Evolutionary conservation across 306 rosid genomes (phyloP).

Genomic region (Pyrus betulifolia): DNA sequence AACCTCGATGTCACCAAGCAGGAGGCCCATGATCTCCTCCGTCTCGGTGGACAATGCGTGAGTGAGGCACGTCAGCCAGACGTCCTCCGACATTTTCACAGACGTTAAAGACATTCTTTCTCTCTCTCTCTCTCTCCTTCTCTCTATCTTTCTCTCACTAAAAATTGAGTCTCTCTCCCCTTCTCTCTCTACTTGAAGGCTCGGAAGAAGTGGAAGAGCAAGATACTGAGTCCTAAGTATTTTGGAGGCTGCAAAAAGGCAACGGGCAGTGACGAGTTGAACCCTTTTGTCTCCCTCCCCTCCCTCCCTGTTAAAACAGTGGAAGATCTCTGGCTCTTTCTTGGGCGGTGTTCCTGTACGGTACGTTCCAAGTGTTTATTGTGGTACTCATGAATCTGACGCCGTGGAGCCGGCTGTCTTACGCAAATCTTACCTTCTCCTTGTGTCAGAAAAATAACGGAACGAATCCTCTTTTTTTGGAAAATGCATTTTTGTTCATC

Average conservation of each 20-base stretch:
- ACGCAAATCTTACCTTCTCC: too few species aligned
- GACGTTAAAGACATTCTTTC: conserved; percentile 63
- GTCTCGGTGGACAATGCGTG: conserved; percentile 97
- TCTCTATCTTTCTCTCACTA: neutral
- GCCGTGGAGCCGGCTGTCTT: too few species aligned
- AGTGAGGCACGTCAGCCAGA: conserved; percentile 87
- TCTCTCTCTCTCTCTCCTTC: neutral
- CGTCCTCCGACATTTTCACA: conserved; percentile 91
- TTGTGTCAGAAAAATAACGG: too few species aligned
- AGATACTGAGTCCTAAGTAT: neutral
- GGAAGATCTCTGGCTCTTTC: neutral
- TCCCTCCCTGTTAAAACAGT: neutral
- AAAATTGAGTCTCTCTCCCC: neutral
- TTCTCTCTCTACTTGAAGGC: neutral
- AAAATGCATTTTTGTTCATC: too few species aligned
- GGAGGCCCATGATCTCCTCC: conserved; percentile 99
- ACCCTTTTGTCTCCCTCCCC: neutral
- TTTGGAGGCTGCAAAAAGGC: neutral
- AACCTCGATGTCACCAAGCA: conserved; percentile 92
- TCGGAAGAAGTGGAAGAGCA: neutral
- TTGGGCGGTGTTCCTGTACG: neutral
- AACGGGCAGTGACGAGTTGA: neutral
- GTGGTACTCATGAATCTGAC: neutral
- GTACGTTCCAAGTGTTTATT: neutral
- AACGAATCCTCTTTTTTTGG: too few species aligned